Percentiles rank a stretch among this genome's conserved stretches.
Conservation (phyloP, 1,139 yeast genomes). For the Eremothecium gossypii region DNA sequence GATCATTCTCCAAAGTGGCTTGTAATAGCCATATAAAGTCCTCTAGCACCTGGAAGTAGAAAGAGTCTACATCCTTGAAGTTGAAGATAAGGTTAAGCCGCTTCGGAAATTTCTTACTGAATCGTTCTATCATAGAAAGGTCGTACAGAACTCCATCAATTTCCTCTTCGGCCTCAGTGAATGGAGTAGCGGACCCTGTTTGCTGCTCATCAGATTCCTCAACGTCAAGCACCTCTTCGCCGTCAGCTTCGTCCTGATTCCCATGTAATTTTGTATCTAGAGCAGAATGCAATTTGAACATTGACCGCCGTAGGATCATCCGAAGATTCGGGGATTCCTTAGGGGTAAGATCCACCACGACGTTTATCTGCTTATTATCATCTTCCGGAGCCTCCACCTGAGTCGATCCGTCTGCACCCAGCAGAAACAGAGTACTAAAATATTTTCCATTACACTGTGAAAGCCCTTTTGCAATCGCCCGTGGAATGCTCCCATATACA, state of each 20-base stretch:
- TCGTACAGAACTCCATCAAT: slow-evolving; percentile 18
- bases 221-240: slow-evolving; percentile 4
- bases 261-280: slow-evolving; percentile 16
- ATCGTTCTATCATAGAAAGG: slow-evolving; percentile 25
- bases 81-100: slow-evolving; percentile 25
- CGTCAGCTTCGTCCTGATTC: slow-evolving; percentile 5
- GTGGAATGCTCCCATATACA: slow-evolving; percentile 20
- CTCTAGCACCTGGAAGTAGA: slow-evolving; percentile 22
- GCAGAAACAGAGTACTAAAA: slow-evolving; percentile 25
- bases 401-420: slow-evolving; percentile 29
- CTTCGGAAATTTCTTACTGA: slow-evolving; percentile 20
- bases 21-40: slow-evolving; percentile 23
- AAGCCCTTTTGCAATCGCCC: slow-evolving; percentile 13
- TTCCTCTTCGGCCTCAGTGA: slow-evolving; percentile 6
- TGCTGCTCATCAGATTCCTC: slow-evolving; percentile 5
- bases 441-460: slow-evolving; percentile 7
- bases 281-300: slow-evolving; percentile 25
- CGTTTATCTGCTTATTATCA: slow-evolving; percentile 13
- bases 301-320: slow-evolving; percentile 29
- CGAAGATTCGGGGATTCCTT: slow-evolving; percentile 31
- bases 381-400: slow-evolving; percentile 19
- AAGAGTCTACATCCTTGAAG: slow-evolving; percentile 29
- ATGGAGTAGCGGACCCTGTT: slow-evolving; percentile 10
- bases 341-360: slow-evolving; percentile 24
- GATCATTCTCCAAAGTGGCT: slow-evolving; percentile 22